Conservation (phyloP, 73 alveolate species). For the Tetrahymena malaccensis region DNA sequence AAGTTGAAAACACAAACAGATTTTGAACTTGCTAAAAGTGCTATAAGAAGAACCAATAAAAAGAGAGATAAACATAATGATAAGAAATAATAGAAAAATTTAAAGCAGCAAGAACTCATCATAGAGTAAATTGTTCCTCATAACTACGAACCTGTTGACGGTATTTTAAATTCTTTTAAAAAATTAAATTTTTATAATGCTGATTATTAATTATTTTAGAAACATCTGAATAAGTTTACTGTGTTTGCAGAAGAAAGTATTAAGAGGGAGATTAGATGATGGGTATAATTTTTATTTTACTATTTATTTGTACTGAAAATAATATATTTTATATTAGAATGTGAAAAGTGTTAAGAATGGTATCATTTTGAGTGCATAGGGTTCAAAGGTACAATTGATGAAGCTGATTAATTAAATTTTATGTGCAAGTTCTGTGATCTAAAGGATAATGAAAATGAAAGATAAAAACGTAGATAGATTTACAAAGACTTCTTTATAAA, state of each 20-base stretch:
- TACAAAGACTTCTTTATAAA: neutral
- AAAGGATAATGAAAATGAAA: neutral
- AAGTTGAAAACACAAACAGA: neutral
- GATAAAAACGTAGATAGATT: neutral
- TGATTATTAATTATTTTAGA: neutral
- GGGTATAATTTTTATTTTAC: neutral
- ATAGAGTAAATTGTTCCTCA: neutral
- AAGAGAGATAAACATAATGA: neutral
- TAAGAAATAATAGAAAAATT: neutral
- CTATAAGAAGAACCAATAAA: neutral
- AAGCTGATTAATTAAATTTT: constrained; percentile 1
- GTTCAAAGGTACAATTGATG: constrained; percentile 6
- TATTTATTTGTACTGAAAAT: neutral
- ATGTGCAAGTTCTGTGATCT: constrained; percentile 21
- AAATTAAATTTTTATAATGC: too few relatives aligned
- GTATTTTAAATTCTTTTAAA: neutral
- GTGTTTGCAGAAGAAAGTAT: neutral
- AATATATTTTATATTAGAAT: neutral
- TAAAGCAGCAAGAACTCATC: neutral
- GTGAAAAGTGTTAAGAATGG: constrained; percentile 40
- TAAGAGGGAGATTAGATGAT: neutral
- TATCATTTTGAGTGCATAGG: constrained; percentile 36
- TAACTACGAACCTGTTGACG: neutral
- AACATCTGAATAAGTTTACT: neutral
- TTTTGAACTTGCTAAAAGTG: neutral